A percentile compares a stretch with the other conserved stretches of the same genome.
Evolutionary conservation across 1,284 basidiomycete species (phyloP).

Genomic region (Trametes polyzona): DNA sequence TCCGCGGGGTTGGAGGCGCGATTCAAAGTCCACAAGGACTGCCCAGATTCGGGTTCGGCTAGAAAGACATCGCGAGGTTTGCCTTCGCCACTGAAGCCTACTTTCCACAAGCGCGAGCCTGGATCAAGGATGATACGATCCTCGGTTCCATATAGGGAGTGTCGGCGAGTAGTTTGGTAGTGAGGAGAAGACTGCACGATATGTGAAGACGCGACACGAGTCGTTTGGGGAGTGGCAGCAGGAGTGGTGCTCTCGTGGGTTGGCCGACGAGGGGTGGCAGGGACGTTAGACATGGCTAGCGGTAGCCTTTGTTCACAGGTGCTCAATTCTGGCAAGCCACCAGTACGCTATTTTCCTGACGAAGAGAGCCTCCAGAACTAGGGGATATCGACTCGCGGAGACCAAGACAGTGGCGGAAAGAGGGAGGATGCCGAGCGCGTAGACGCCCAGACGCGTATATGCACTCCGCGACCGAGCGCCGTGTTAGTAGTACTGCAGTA

Average conservation of each 20-base stretch:
- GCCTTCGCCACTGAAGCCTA: slow-evolving; percentile 90
- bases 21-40: slow-evolving; percentile 62
- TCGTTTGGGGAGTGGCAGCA: slow-evolving; percentile 55
- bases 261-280: slow-evolving; percentile 52
- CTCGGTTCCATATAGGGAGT: slow-evolving; percentile 85
- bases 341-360: no score
- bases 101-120: slow-evolving; percentile 85
- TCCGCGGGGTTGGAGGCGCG: slow-evolving; percentile 57
- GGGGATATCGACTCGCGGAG: no score
- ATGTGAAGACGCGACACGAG: slow-evolving; percentile 51
- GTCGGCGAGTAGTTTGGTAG: slow-evolving; percentile 75
- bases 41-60: slow-evolving; percentile 45
- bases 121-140: slow-evolving; percentile 86
- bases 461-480: no score
- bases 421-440: no score
- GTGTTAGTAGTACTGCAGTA: no score
- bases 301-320: no score
- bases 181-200: slow-evolving; percentile 72
- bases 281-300: slow-evolving; percentile 33
- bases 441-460: no score
- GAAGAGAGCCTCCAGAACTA: no score
- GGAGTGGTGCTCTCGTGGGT: slow-evolving; percentile 29
- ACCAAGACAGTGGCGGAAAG: no score
- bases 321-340: no score
- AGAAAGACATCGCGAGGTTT: slow-evolving; percentile 78